These are phyloP conservation scores for Debaryomyces sp. DNA, from an alignment of 1,139 yeast genomes.

Conservation along the genomic window DNA sequence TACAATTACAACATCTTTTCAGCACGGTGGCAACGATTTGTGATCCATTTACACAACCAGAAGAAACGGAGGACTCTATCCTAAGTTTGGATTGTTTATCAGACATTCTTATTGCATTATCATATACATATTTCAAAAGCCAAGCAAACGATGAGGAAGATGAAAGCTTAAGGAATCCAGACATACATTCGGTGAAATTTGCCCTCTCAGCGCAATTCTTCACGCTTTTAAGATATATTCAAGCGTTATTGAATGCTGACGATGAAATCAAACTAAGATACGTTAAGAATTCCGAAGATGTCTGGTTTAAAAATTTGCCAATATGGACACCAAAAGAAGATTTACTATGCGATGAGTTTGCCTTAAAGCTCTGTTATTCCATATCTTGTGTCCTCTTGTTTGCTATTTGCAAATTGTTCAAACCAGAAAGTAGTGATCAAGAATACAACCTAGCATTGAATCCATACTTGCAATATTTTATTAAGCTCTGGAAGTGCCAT, in stretches of 20 bases:
- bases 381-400: constrained; percentile 53
- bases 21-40: constrained; percentile 47
- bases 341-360: constrained; percentile 28
- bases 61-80: constrained; percentile 54
- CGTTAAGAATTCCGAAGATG: constrained; percentile 45
- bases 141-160: constrained; percentile 13
- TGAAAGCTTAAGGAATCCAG: constrained; percentile 12
- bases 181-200: constrained; percentile 36
- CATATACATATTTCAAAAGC: constrained; percentile 16
- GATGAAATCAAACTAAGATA: constrained; percentile 50
- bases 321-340: constrained; percentile 57
- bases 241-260: constrained; percentile 44
- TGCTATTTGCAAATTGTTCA: constrained; percentile 54
- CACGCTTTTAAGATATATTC: constrained; percentile 43
- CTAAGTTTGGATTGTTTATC: constrained; percentile 59
- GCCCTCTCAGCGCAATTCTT: constrained; percentile 42
- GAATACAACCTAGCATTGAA: constrained; percentile 48
- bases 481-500: constrained; percentile 65
- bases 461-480: constrained; percentile 60
- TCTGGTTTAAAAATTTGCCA: constrained; percentile 43
- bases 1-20: constrained; percentile 23
- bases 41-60: constrained; percentile 72
- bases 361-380: constrained; percentile 52
- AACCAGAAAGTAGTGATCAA: constrained; percentile 25
- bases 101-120: constrained; percentile 51